Percentiles rank a stretch among this genome's conserved stretches.
Evolutionary conservation across 2,329 filamentous ascomycete species (phyloP).

Genomic region (Claviceps maximensis): DNA sequence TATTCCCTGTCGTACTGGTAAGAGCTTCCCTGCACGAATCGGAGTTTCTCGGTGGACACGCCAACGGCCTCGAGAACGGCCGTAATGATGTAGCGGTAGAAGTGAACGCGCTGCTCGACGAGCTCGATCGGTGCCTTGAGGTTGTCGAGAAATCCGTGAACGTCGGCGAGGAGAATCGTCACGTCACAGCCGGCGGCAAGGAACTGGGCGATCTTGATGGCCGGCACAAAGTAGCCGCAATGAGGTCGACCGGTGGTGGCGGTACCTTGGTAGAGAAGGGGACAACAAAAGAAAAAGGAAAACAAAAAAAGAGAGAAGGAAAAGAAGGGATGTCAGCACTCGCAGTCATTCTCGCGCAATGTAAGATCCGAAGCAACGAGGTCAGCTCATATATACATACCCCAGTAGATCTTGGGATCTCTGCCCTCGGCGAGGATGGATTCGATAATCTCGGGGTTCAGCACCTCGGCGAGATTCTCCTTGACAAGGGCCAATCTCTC

Average conservation of each 20-base stretch:
- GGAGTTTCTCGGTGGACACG: constrained; percentile 64
- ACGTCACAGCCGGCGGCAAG: constrained; percentile 74
- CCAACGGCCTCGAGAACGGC: constrained; percentile 63
- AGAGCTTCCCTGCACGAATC: constrained; percentile 71
- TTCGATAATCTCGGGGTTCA: constrained; percentile 76
- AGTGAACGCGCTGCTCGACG: constrained; percentile 66
- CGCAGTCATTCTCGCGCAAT: neutral
- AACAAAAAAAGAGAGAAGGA: no score
- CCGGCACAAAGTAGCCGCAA: constrained; percentile 78
- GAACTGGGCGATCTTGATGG: constrained; percentile 81
- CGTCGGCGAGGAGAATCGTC: constrained; percentile 62
- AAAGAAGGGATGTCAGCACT: neutral
- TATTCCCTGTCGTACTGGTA: constrained; percentile 68
- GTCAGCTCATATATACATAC: constrained; percentile 20
- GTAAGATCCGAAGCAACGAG: neutral
- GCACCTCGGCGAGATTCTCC: constrained; percentile 67
- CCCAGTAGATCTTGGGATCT: constrained; percentile 75
- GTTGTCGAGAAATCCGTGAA: constrained; percentile 69
- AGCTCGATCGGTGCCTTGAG: constrained; percentile 81
- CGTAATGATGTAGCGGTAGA: constrained; percentile 69
- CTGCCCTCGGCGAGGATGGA: constrained; percentile 56
- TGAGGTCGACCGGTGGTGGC: constrained; percentile 81
- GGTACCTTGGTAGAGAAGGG: no score
- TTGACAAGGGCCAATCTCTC: constrained; percentile 65
- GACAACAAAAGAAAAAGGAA: no score